These are phyloP conservation scores for Fusarium chuoi DNA, from an alignment of 2,329 filamentous ascomycete genomes.

Conservation along the genomic window DNA sequence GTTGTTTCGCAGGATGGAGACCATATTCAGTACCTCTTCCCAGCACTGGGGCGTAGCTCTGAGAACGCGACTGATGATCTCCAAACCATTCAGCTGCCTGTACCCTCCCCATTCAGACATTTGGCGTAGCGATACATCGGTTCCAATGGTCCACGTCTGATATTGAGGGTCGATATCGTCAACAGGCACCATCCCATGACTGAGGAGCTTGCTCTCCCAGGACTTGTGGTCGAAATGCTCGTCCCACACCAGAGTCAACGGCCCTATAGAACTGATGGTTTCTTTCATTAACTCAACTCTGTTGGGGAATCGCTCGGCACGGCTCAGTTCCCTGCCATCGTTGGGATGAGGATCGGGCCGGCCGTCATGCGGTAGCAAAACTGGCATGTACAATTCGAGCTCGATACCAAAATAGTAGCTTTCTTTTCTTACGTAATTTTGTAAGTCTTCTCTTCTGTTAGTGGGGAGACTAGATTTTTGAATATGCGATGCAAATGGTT, in stretches of 20 bases:
- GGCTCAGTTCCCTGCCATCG: slow-evolving; percentile 6
- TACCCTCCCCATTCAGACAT: slow-evolving; percentile 14
- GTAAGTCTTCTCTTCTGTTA: not conserved
- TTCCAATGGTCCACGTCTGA: slow-evolving; percentile 22
- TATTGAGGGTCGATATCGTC: not conserved
- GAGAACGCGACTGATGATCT: slow-evolving; percentile 25
- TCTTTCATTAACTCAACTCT: not conserved
- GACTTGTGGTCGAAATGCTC: not conserved
- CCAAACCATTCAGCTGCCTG: slow-evolving; percentile 1
- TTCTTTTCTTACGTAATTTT: not conserved
- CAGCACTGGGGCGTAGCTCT: slow-evolving; percentile 21
- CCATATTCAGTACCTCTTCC: slow-evolving; percentile 26
- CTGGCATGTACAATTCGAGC: slow-evolving; percentile 29
- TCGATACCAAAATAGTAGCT: slow-evolving; percentile 37
- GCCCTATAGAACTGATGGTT: not conserved
- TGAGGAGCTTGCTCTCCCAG: slow-evolving; percentile 6
- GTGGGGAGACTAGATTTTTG: not conserved
- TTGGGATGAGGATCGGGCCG: slow-evolving; percentile 5
- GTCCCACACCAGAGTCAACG: not conserved
- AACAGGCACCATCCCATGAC: not conserved
- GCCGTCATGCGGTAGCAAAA: not conserved
- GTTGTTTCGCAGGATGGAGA: slow-evolving; percentile 21
- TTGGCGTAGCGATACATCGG: not conserved
- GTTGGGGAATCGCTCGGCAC: not conserved
- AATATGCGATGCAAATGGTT: not conserved